phyloP scores from a whole-genome alignment of 441 rosid genomes.

The Adansonia gregorii region DNA sequence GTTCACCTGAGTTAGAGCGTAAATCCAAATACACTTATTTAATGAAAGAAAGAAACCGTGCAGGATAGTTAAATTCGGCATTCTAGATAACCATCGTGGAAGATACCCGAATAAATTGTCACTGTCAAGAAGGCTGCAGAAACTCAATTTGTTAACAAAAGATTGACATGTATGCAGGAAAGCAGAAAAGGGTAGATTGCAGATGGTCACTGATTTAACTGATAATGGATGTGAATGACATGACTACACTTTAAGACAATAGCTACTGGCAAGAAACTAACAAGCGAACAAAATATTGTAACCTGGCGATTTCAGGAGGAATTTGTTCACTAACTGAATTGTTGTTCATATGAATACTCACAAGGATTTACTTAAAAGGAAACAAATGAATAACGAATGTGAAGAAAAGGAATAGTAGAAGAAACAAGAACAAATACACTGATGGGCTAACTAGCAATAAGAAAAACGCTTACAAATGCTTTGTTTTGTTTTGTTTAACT shows the following conservation, averaged over 20 bases:
- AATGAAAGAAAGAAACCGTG: conserved; percentile 42
- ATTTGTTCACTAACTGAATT: conserved; percentile 92
- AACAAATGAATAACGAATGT: conserved; percentile 20
- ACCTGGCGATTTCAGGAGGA: conserved; percentile 78
- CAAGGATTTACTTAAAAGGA: conserved; percentile 29
- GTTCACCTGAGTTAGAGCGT: conserved; percentile 8
- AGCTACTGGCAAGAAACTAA: conserved; percentile 50
- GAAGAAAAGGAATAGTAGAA: conserved; percentile 14
- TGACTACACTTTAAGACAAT: conserved; percentile 19
- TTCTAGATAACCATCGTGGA: conserved; percentile 71
- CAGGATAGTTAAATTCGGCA: conserved; percentile 82
- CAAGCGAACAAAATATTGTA: conserved; percentile 88
- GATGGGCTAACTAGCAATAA: conserved; percentile 21
- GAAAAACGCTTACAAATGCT: conserved; percentile 80
- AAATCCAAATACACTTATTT: conserved; percentile 9
- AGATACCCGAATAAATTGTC: conserved; percentile 84
- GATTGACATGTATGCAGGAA: conserved; percentile 12
- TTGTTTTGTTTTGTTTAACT: conserved; percentile 62
- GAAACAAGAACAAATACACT: not conserved
- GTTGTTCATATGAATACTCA: conserved; percentile 94
- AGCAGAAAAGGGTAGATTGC: not conserved
- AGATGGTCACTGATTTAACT: conserved; percentile 20
- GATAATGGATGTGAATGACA: conserved; percentile 19
- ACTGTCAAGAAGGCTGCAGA: conserved; percentile 88
- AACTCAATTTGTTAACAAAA: conserved; percentile 24